These are phyloP conservation scores for Neurospora intermedia DNA, from an alignment of 495 filamentous ascomycete species.

Conservation along the genomic window DNA sequence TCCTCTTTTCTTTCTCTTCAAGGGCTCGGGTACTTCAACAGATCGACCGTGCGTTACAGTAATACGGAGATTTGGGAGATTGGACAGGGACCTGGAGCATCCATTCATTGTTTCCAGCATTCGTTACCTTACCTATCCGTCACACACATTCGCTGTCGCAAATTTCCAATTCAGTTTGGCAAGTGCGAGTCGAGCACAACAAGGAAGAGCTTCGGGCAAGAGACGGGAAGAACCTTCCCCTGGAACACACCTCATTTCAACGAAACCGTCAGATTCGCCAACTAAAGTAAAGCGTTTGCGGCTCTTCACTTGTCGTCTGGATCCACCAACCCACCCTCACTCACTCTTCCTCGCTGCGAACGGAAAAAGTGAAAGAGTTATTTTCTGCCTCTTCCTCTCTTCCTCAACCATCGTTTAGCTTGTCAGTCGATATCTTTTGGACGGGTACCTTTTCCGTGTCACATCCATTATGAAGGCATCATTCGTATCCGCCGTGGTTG, in stretches of 20 bases:
- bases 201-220: neutral
- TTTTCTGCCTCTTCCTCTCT: neutral
- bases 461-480: conserved; percentile 10
- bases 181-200: neutral
- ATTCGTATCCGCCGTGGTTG: conserved; percentile 18
- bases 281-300: neutral
- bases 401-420: neutral
- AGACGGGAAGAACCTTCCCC: neutral
- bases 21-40: neutral
- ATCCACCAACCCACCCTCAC: neutral
- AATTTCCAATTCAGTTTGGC: neutral
- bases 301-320: neutral
- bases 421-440: neutral
- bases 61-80: neutral
- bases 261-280: neutral
- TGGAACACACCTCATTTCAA: neutral
- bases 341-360: neutral
- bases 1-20: neutral
- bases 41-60: neutral
- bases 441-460: neutral
- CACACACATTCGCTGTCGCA: neutral
- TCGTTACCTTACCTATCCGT: neutral
- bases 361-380: neutral
- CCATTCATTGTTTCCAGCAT: neutral
- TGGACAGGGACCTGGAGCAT: neutral